Evolutionary conservation across 1,284 basidiomycete species (phyloP), one percentile per base, ranked within the genome.

Genomic region (Cryptococcus floricola): DNA sequence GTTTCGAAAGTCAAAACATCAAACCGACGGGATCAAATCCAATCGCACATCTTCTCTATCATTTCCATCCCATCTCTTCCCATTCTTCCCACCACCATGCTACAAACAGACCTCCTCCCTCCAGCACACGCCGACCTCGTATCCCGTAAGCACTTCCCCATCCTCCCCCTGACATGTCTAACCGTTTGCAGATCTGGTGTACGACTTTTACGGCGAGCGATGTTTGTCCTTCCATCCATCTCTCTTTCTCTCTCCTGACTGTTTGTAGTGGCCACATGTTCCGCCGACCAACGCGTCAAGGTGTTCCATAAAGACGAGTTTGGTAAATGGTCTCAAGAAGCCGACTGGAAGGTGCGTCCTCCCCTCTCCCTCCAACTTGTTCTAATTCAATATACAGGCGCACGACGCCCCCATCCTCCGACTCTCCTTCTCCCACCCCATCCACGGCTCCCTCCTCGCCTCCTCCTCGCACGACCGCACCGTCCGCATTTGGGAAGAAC

Each of bases 401-500:
- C 91, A 94, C 73, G 90, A 92, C 66, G 91, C 91, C 10, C 84
- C 91, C 0, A 81, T 93, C 41, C 84, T 89, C 8, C 86, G 84
- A 72, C 67, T 94, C n/a, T 83, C 83, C 53, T 95, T 91, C 87
- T 89, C 89, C 2, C 90, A 93, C 69, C 91, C 92, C 6, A 85
- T 92, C 71, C 91, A 91, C 62, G 91, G 91, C 10, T 83, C 85
- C 1, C 82, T 95, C 53, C 80, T 95, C 53, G 90, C 90, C 0
- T 90, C 88, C 0, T 84, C 84, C 6, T 91, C 88, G 1, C 91
- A 91, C 67, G 92, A 96, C 75, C 83, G 91, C 16, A 89, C 88
- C 0, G 87, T 91, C 54, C 88, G 92, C 74, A 83, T 95, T 18
- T 95, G 91, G 91, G 90, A 93, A 71, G 87, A 89, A 66, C 65